Conservation (phyloP, 495 filamentous ascomycete species). For the Trypethelium eluteriae region DNA sequence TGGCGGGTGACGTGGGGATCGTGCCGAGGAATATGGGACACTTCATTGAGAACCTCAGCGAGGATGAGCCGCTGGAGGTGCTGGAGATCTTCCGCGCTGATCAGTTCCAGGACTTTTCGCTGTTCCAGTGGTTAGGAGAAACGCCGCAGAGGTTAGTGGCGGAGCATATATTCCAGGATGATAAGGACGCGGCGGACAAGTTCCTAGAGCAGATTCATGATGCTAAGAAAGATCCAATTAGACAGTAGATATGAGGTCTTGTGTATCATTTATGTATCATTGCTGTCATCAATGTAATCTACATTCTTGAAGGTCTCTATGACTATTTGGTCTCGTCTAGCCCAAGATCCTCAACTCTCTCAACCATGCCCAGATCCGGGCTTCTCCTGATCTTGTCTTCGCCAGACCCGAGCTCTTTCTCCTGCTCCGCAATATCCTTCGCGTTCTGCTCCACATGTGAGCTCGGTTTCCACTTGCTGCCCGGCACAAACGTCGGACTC, state of each 20-base stretch:
- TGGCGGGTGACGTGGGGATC: constrained; percentile 64
- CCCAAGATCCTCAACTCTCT: background rate
- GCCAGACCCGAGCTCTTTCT: constrained; percentile 9
- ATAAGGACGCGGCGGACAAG: constrained; percentile 46
- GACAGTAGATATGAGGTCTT: background rate
- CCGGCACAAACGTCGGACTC: constrained; percentile 25
- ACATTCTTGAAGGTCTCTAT: background rate
- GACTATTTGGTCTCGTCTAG: background rate
- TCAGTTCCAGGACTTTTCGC: constrained; percentile 57
- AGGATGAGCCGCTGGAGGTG: constrained; percentile 52
- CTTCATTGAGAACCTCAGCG: constrained; percentile 67
- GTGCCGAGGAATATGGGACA: constrained; percentile 59
- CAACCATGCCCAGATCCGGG: background rate
- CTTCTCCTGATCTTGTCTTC: background rate
- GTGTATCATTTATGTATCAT: background rate
- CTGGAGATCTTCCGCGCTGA: constrained; percentile 63
- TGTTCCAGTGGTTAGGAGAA: constrained; percentile 64
- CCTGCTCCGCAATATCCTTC: constrained; percentile 16
- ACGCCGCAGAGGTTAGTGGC: constrained; percentile 54
- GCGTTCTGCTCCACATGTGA: constrained; percentile 23
- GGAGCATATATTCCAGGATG: constrained; percentile 52
- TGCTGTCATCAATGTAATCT: background rate
- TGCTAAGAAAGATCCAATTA: constrained; percentile 35
- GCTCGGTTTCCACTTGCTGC: constrained; percentile 24
- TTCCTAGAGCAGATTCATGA: constrained; percentile 50